Evolutionary conservation across 352 stramenopile species (phyloP).

Genomic region (Globisporangium splendens): DNA sequence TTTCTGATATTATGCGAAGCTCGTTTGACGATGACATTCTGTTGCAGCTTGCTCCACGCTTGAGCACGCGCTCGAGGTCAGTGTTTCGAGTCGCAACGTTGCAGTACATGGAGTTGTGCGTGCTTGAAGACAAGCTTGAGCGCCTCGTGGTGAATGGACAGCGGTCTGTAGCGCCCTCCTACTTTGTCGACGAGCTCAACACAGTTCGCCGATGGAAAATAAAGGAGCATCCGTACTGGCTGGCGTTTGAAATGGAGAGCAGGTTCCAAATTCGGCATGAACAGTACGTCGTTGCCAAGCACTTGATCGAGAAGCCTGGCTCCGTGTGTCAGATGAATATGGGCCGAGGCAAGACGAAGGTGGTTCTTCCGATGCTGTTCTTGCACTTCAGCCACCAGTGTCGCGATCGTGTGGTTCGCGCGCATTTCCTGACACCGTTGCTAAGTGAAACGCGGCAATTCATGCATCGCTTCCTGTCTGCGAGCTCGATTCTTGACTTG

Average conservation of each 20-base stretch:
- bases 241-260: constrained; percentile 86
- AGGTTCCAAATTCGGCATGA: constrained; percentile 77
- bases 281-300: constrained; percentile 69
- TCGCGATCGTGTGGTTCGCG: constrained; percentile 30
- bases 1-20: constrained; percentile 35
- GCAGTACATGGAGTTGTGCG: constrained; percentile 57
- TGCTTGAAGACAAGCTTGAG: constrained; percentile 71
- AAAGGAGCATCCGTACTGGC: constrained; percentile 64
- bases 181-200: constrained; percentile 53
- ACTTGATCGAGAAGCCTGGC: constrained; percentile 63
- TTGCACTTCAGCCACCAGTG: constrained; percentile 44
- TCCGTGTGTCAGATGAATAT: constrained; percentile 86
- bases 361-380: constrained; percentile 88
- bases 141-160: constrained; percentile 24
- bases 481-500: constrained; percentile 31
- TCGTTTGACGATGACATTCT: constrained; percentile 32
- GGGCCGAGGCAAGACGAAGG: constrained; percentile 84
- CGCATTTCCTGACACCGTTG: constrained; percentile 59
- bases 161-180: constrained; percentile 5
- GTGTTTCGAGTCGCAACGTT: constrained; percentile 22
- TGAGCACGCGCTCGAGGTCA: constrained; percentile 14
- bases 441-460: constrained; percentile 66
- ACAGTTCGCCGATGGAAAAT: constrained; percentile 46
- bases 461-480: constrained; percentile 53
- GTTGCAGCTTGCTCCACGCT: constrained; percentile 20